phyloP scores from a whole-genome alignment of 352 stramenopile genomes.

The Phytopythium vexans region DNA sequence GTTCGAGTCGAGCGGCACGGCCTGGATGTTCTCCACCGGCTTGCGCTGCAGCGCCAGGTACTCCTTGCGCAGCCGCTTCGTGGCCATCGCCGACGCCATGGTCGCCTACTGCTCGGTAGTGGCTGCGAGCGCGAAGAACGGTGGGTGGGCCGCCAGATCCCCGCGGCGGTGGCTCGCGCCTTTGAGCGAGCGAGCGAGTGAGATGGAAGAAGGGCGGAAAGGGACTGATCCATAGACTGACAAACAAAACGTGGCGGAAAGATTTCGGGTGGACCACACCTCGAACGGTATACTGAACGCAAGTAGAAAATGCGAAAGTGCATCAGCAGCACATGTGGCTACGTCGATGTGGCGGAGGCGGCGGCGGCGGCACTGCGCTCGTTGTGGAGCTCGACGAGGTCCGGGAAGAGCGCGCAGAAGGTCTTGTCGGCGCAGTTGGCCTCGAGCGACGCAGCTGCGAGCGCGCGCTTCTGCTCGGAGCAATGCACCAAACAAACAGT shows the following conservation, averaged over 20 bases:
- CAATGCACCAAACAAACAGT: background rate
- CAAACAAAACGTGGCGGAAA: background rate
- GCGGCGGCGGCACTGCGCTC: conserved; percentile 3
- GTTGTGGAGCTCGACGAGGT: conserved; percentile 66
- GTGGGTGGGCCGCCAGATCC: too few relatives aligned
- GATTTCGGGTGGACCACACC: conserved; percentile 1
- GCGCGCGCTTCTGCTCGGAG: conserved; percentile 54
- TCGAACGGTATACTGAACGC: background rate
- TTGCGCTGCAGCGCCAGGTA: conserved; percentile 89
- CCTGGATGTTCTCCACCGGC: conserved; percentile 89
- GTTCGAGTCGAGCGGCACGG: conserved; percentile 88
- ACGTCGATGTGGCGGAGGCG: conserved; percentile 1
- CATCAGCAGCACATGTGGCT: background rate
- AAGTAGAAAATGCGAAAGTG: background rate
- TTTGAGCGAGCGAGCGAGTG: background rate
- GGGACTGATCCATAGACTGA: background rate
- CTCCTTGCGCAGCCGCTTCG: conserved; percentile 92
- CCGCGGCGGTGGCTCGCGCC: too few relatives aligned
- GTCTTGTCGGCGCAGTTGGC: conserved; percentile 82
- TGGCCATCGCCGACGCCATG: conserved; percentile 78
- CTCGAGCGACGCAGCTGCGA: conserved; percentile 63
- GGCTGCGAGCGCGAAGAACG: too few relatives aligned
- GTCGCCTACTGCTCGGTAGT: too few relatives aligned
- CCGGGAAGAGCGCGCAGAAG: conserved; percentile 83
- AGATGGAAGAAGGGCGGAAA: background rate